Evolutionary conservation across 441 rosid species (phyloP), one percentile per base, ranked within the genome.

Genomic region (Pelargonium exstipulatum): DNA sequence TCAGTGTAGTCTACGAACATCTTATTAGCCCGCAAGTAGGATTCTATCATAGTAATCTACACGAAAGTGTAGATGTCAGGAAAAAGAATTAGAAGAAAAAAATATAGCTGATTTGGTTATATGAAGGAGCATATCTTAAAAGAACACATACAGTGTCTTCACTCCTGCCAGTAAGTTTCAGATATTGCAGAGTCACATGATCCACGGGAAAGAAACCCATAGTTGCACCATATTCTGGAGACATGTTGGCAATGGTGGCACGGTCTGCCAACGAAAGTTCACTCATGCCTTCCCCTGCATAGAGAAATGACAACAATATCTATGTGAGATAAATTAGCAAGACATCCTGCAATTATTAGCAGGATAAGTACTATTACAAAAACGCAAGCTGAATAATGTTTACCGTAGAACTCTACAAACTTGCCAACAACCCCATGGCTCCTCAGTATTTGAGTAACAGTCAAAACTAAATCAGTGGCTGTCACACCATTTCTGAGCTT

Each of bases 161-260:
- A 73, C 88, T 90, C 82, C 96, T 86, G 71, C 98, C 95, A 13
- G 95, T 92, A 76, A 92, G 72, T 81, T 74, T 86, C 70, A 92
- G 86, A 80, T 92, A 92, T 48, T 88, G 92, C 75, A 92, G 77
- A 18, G 98, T 90, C 66, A 90, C 90, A 80, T 87, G 90, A 79
- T 92, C 96, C 76, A 92, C 96, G 20, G 98, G 98, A 76, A 92
- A 92, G 85, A 92, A 92, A 53, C 96, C 98, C 98, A 92, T 92
- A 68, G 96, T 90, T 73, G 98, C 96, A 79, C 98, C 95, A 64
- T 92, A 92, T 77, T 92, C 98, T 2, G 96, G 98, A 77, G 96
- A 92, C 98, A 90, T 92, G 79, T 92, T 92, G 53, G 96, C 96
- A 76, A 92, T 92, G 35, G 98, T 92, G 63, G 96, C 98, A 79